Percentiles rank a stretch among this genome's conserved stretches.
Conservation (phyloP, 164 flowering plant genomes). For the Cinnamomum chago region DNA sequence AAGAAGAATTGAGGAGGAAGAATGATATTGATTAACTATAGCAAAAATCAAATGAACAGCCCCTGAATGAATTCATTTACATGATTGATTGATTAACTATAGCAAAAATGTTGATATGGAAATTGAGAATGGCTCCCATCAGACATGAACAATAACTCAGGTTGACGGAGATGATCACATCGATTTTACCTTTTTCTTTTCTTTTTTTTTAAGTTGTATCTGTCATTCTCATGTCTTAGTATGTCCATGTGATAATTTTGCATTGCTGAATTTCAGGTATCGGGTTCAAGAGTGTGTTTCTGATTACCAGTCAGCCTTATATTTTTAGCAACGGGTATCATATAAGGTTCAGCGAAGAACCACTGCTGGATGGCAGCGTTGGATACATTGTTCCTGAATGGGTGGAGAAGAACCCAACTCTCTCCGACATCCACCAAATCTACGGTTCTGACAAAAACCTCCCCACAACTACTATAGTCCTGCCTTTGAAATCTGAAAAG, state of each 20-base stretch:
- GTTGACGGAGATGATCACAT: background rate
- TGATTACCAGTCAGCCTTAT: conserved; percentile 50
- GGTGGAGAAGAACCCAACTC: conserved; percentile 51
- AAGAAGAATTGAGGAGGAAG: no score
- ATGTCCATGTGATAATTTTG: background rate
- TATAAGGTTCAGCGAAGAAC: conserved; percentile 50
- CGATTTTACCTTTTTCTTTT: background rate
- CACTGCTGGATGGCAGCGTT: conserved; percentile 38
- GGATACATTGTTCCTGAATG: conserved; percentile 74
- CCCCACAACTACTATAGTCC: conserved; percentile 47
- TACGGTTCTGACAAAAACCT: conserved; percentile 35
- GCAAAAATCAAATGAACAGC: no score
- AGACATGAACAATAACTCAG: background rate
- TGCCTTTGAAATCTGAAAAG: conserved; percentile 63
- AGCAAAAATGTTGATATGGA: no score
- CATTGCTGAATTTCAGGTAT: conserved; percentile 36
- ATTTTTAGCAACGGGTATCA: conserved; percentile 72
- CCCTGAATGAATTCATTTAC: background rate
- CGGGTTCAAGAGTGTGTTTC: conserved; percentile 76
- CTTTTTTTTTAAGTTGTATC: background rate
- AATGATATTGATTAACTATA: no score
- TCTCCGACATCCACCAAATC: conserved; percentile 26
- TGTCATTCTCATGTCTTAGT: background rate
- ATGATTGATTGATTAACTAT: background rate
- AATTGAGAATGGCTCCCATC: background rate